Evolutionary conservation across 192 early-diverging fungal genomes (phyloP).

Genomic region (Coemansia interrupta): DNA sequence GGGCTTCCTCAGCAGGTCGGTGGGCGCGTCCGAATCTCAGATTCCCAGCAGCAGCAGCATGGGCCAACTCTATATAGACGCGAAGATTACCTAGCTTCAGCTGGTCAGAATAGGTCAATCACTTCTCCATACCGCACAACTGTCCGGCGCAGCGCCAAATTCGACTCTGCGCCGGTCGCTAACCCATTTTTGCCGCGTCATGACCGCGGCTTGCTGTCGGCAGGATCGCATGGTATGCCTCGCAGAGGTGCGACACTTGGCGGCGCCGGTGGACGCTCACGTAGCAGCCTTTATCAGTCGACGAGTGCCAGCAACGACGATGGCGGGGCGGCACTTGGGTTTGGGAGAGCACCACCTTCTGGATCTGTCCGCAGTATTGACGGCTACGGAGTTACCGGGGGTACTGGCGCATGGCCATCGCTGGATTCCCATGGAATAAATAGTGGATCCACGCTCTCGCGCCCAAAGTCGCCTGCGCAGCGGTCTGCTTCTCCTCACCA

Average conservation of each 20-base stretch:
- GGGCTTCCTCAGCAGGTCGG: constrained; percentile 39
- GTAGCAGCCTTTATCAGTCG: constrained; percentile 8
- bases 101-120: constrained; percentile 9
- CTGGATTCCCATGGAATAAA: background rate
- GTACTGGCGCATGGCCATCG: constrained; percentile 37
- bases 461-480: constrained; percentile 41
- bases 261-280: constrained; percentile 2
- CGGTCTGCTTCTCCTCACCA: constrained; percentile 46
- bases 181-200: constrained; percentile 48
- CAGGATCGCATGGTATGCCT: constrained; percentile 19
- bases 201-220: constrained; percentile 25
- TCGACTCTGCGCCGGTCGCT: constrained; percentile 19
- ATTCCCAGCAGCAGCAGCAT: constrained; percentile 6
- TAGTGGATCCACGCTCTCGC: constrained; percentile 17
- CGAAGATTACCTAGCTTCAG: constrained; percentile 26
- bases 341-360: background rate
- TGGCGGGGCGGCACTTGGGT: background rate
- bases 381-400: constrained; percentile 14
- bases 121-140: constrained; percentile 16
- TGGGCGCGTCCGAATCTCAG: constrained; percentile 33
- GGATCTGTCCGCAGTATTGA: background rate
- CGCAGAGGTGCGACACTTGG: constrained; percentile 27
- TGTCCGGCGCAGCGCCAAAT: constrained; percentile 17
- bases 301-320: background rate
- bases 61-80: constrained; percentile 3